Evolutionary conservation across 306 rosid species (phyloP), one percentile per base, ranked within the genome.

Genomic region (Astragalus glycyphyllos): DNA sequence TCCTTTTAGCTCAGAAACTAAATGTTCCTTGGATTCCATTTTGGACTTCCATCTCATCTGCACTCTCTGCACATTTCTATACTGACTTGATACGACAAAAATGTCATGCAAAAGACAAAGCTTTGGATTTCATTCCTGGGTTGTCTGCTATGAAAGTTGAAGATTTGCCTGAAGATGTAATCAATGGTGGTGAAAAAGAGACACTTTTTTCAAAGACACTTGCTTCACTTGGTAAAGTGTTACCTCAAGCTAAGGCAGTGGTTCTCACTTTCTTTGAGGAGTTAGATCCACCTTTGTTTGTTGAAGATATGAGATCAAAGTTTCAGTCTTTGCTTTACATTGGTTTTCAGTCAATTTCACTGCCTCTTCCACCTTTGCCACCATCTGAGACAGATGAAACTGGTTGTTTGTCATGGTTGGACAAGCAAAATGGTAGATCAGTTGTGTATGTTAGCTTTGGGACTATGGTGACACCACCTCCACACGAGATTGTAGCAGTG

Each of bases 1-100:
- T 66, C 1, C 0, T 9, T 5, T 9, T 82, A 6, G 83, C 87
- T 23, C 80, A 82, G 5, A 8, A 46, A 7, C 55, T 82, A 1
- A 10, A 55, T 7, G 86, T 86, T 31, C 89, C 89, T 1, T 88
- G 90, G 89, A 14, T 88, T 35, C 47, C 82, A 0, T n/a, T 79
- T 56, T 88, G 87, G 93, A 0, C 35, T 3, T 49, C 81, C 0
- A 7, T 65, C 5, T 65, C 90, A 0, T 40, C 23, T 12, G 26
- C 81, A 10, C 72, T 85, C 37, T 71, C 79, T 8, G 79, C 81
- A 11, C 83, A 70, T 59, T 45, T 85, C 6, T 5, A 85, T 31
- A 79, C 80, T 1, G 49, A 74, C 4, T 11, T 68, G 6, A 77
- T 88, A 12, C 83, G 76, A 45, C 5, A 60, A 4, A 37, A 44